Evolutionary conservation across 345 rosid species (phyloP).

Genomic region (Salix purpurea): DNA sequence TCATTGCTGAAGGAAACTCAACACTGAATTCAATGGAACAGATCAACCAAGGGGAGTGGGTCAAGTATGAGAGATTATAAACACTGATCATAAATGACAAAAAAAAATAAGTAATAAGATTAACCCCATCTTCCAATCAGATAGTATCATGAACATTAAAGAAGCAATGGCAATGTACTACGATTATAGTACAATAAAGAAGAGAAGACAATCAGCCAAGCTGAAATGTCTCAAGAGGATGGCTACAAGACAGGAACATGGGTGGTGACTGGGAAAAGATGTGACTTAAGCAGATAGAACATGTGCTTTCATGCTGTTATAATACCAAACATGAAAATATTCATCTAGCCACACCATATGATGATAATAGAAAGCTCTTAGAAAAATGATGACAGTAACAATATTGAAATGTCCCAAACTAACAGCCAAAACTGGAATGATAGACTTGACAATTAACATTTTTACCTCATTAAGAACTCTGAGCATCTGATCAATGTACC

Average conservation of each 20-base stretch:
- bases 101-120: not conserved
- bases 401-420: conserved; percentile 10
- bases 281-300: not conserved
- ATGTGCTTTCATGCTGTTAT: not conserved
- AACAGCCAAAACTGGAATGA: not conserved
- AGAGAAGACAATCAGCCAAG: not conserved
- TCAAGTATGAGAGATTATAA: not conserved
- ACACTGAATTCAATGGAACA: not conserved
- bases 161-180: not conserved
- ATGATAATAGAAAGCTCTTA: not conserved
- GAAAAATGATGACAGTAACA: not conserved
- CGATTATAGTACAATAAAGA: not conserved
- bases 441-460: conserved; percentile 3
- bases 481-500: conserved; percentile 99
- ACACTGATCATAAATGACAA: not conserved
- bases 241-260: not conserved
- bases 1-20: not conserved
- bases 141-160: not conserved
- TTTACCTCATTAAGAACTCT: conserved; percentile 96
- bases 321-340: not conserved
- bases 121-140: not conserved
- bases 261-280: not conserved
- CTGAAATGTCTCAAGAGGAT: not conserved
- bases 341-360: not conserved
- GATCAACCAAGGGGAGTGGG: not conserved